Percentiles rank a stretch among this genome's conserved stretches.
Evolutionary conservation across 768 basidiomycete species (phyloP).

Genomic region (Phylloporus scabripes): DNA sequence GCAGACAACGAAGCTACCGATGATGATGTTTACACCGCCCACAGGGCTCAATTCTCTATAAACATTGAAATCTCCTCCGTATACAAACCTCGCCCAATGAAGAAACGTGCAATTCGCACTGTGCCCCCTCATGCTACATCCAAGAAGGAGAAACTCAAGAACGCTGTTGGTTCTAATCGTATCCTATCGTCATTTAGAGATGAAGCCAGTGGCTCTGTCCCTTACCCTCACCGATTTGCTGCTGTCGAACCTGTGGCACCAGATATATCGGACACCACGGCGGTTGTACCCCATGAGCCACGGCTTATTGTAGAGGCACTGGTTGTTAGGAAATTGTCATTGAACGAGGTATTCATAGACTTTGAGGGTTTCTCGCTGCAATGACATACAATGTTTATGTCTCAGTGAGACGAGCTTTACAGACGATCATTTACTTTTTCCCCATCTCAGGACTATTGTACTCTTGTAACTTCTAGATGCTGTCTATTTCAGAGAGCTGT

Average conservation of each 20-base stretch:
- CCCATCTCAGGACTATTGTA: not conserved
- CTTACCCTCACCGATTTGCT: slow-evolving; percentile 33
- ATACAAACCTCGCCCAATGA: slow-evolving; percentile 66
- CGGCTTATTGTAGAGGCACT: slow-evolving; percentile 78
- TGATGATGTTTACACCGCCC: not conserved
- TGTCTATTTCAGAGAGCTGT: not conserved
- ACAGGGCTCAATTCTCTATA: slow-evolving; percentile 31
- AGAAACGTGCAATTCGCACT: slow-evolving; percentile 36
- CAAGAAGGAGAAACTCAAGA: slow-evolving; percentile 25
- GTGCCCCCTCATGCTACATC: slow-evolving; percentile 19
- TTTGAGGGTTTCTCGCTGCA: slow-evolving; percentile 53
- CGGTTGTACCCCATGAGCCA: slow-evolving; percentile 28
- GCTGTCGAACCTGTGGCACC: slow-evolving; percentile 16
- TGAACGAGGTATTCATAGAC: slow-evolving; percentile 73
- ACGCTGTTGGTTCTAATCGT: slow-evolving; percentile 8
- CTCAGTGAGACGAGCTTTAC: not conserved
- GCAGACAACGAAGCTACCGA: slow-evolving; percentile 22
- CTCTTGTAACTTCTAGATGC: not conserved
- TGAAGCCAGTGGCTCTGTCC: slow-evolving; percentile 12
- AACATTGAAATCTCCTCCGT: slow-evolving; percentile 68
- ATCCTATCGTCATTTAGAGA: not conserved
- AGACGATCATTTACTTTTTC: too few relatives aligned
- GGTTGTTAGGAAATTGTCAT: slow-evolving; percentile 69
- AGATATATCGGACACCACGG: not conserved
- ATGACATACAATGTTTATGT: slow-evolving; percentile 2